Evolutionary conservation across 1,139 yeast species (phyloP).

Genomic region (Nakaseomyces sp.): DNA sequence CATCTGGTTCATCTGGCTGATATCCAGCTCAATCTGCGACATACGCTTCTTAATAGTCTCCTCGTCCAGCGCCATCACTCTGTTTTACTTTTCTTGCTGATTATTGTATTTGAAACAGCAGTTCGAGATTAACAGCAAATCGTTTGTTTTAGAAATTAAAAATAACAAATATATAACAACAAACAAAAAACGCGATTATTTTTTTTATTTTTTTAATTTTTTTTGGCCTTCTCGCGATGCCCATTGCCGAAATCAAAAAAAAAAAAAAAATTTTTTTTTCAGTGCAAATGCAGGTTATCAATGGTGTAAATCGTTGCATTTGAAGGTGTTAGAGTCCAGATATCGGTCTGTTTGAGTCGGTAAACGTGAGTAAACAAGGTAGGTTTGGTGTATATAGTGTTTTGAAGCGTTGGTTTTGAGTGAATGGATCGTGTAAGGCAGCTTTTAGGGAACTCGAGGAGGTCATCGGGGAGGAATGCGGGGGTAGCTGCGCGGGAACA

Average conservation of each 20-base stretch:
- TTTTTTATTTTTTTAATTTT: not conserved
- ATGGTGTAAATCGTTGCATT: no score
- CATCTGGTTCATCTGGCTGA: constrained; percentile 30
- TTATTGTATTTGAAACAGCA: no score
- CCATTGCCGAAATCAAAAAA: not conserved
- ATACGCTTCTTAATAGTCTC: constrained; percentile 27
- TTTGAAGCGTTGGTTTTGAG: not conserved
- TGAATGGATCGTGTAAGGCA: constrained; percentile 3
- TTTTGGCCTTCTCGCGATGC: not conserved
- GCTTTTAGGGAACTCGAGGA: not conserved
- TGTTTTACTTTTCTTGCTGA: not conserved
- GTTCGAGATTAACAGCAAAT: no score
- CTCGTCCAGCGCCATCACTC: constrained; percentile 15
- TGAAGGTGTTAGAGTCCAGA: no score
- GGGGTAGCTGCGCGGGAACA: not conserved
- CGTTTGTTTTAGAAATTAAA: no score
- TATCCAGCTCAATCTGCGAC: constrained; percentile 30
- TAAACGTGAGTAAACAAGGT: no score
- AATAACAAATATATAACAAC: no score
- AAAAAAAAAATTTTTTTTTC: not conserved
- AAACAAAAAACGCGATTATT: not conserved
- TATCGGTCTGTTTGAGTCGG: no score
- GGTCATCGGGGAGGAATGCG: not conserved
- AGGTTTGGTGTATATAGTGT: no score
- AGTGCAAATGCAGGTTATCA: no score